phyloP scores from a whole-genome alignment of 805 yeast genomes.

The Clavispora phyllophila region DNA sequence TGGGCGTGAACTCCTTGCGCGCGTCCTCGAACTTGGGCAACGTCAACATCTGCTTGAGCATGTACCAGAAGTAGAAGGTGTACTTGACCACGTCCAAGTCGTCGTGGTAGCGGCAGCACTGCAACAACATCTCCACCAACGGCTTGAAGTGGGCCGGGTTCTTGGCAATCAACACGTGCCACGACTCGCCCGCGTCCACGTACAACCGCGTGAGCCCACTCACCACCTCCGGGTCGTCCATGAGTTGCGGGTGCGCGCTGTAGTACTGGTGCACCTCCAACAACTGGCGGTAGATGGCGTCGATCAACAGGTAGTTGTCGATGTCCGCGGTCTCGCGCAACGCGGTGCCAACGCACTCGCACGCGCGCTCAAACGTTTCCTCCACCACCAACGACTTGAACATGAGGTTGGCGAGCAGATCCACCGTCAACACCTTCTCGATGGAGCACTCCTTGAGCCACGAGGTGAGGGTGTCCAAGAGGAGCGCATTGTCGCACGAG shows the following conservation, averaged over 20 bases:
- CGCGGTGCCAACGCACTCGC: slow-evolving; percentile 81
- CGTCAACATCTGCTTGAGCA: slow-evolving; percentile 65
- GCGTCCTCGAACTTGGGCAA: slow-evolving; percentile 55
- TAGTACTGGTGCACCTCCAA: slow-evolving; percentile 50
- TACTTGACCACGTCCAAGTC: slow-evolving; percentile 87
- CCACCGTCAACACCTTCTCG: slow-evolving; percentile 55
- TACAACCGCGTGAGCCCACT: slow-evolving; percentile 70
- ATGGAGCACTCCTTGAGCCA: slow-evolving; percentile 90
- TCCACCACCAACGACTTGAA: slow-evolving; percentile 57
- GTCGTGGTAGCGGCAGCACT: slow-evolving; percentile 66
- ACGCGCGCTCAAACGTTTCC: slow-evolving; percentile 74
- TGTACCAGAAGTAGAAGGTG: slow-evolving; percentile 90
- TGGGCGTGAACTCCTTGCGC: slow-evolving; percentile 44
- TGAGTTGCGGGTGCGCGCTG: slow-evolving; percentile 24
- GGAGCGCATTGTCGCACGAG: slow-evolving; percentile 27
- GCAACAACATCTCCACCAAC: slow-evolving; percentile 66
- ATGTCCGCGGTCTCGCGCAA: slow-evolving; percentile 78
- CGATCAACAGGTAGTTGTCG: slow-evolving; percentile 55
- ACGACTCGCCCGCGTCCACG: slow-evolving; percentile 91
- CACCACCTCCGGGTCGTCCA: slow-evolving; percentile 60
- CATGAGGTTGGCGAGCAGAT: slow-evolving; percentile 62
- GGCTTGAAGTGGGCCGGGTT: slow-evolving; percentile 65
- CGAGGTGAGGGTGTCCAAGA: slow-evolving; percentile 74
- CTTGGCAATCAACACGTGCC: slow-evolving; percentile 84
- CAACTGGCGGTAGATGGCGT: slow-evolving; percentile 64